Evolutionary conservation across 2,329 filamentous ascomycete genomes (phyloP), one percentile per base, ranked within the genome.

Genomic region (Fusarium haematococcum): DNA sequence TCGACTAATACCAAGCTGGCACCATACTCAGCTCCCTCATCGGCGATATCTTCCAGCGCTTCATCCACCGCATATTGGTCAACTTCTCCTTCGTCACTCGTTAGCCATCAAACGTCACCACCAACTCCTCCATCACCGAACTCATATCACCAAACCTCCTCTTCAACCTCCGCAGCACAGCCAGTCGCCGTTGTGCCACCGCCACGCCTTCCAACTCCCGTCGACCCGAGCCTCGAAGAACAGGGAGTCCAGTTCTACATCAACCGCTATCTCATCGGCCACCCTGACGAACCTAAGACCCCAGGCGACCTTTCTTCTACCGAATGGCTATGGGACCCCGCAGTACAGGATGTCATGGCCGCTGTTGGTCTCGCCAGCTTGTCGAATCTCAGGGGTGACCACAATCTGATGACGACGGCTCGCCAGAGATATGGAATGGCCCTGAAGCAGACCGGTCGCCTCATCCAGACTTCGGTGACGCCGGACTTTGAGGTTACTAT

Each of bases 321-420:
- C 62, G 68, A 75, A 67, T 83, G 84, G 83, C 68, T 86, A 48
- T 81, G 84, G 79, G 75, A 83, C 13, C 82, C 82, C 4, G 80
- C 82, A 14, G 80, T 86, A 9, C 84, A 84, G 32, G 85, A 87
- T 37, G 85, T 88, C 54, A 88, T 91, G 82, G 81, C 86, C 10
- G 89, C 90, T 16, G 85, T 91, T 20, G 90, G 90, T 2, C 83
- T 91, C 57, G 89, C 90, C 0, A 88, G 88, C 68, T 78, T 92
- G 68, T 87, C 88, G 5, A 91, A 91, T 65, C 79, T 90, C 20
- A 84, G 82, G 32, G 84, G 84, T 23, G 85, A 89, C 54, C 80
- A 80, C 20, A 81, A 84, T 33, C 79, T 91, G 78, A 84, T 84
- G 73, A 78, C 84, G 4, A 75, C 83, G 41, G 87, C 90, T 16